Evolutionary conservation across 345 rosid species (phyloP).

Genomic region (Eutrema japonicum): DNA sequence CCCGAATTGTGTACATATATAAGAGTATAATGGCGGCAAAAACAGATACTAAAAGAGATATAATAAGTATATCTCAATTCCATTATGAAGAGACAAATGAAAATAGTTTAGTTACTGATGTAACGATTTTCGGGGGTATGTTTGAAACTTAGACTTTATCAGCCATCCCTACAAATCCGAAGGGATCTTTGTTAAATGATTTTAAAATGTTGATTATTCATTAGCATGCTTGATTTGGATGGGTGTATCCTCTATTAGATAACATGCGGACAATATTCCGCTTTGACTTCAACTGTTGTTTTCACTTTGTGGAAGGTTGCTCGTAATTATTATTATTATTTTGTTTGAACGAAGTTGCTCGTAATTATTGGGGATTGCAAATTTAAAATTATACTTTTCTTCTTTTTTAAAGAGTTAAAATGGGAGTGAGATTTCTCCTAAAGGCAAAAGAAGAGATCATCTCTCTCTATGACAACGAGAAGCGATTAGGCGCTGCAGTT

Average conservation of each 20-base stretch:
- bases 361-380: slow-evolving; percentile 1
- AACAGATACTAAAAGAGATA: not conserved
- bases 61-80: not conserved
- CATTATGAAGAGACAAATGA: not conserved
- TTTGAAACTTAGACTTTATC: slow-evolving; percentile 2
- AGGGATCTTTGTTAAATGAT: slow-evolving; percentile 32
- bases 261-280: slow-evolving; percentile 29
- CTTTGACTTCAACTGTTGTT: slow-evolving; percentile 37
- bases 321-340: not conserved
- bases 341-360: too few relatives aligned
- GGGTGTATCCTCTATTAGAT: slow-evolving; percentile 2
- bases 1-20: not conserved
- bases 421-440: not conserved
- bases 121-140: not conserved
- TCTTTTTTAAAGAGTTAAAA: not conserved
- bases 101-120: slow-evolving; percentile 20
- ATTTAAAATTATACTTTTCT: not conserved
- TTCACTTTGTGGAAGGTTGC: slow-evolving; percentile 29
- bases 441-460: not conserved
- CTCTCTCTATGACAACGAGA: not conserved
- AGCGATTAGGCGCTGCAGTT: not conserved
- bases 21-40: not conserved
- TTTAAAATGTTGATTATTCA: slow-evolving; percentile 39
- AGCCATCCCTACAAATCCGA: slow-evolving; percentile 35
- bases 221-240: slow-evolving; percentile 42